These are phyloP conservation scores for Komagataella ulmi DNA, from an alignment of 805 yeast species.

Conservation along the genomic window DNA sequence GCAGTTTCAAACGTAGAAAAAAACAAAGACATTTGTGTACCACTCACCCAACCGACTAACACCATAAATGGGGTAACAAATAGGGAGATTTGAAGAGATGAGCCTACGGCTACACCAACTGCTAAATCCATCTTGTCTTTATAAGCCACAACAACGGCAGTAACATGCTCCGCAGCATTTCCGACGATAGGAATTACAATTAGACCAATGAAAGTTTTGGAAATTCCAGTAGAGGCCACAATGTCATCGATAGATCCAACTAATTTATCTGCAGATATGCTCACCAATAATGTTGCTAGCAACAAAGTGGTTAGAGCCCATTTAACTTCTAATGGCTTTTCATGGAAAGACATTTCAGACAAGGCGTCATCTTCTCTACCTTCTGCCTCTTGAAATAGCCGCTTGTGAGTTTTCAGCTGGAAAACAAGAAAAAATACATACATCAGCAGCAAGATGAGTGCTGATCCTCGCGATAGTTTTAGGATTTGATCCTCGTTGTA, in stretches of 20 bases:
- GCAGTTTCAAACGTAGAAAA: slow-evolving; percentile 93
- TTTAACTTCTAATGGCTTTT: slow-evolving; percentile 26
- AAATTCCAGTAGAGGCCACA: slow-evolving; percentile 72
- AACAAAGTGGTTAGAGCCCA: slow-evolving; percentile 46
- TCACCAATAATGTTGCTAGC: slow-evolving; percentile 62
- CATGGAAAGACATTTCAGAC: background rate
- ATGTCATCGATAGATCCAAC: slow-evolving; percentile 90
- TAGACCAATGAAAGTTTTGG: slow-evolving; percentile 91
- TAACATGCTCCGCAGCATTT: slow-evolving; percentile 97
- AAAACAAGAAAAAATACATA: slow-evolving; percentile 72
- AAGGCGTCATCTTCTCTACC: slow-evolving; percentile 2
- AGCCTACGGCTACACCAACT: slow-evolving; percentile 92
- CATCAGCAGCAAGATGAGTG: slow-evolving; percentile 62
- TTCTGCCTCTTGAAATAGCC: slow-evolving; percentile 36
- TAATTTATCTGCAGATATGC: slow-evolving; percentile 84
- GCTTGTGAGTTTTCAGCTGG: slow-evolving; percentile 80
- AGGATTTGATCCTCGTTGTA: slow-evolving; percentile 32
- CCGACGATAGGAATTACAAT: slow-evolving; percentile 94
- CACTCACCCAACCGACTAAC: slow-evolving; percentile 82
- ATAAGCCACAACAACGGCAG: slow-evolving; percentile 89
- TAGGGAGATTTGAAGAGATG: slow-evolving; percentile 87
- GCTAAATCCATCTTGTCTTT: slow-evolving; percentile 97
- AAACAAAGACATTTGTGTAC: slow-evolving; percentile 84
- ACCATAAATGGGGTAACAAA: slow-evolving; percentile 96
- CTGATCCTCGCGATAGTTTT: slow-evolving; percentile 72